Base-by-base conservation (phyloP, 345 rosid genomes). In the Corchorus capsularis region DNA sequence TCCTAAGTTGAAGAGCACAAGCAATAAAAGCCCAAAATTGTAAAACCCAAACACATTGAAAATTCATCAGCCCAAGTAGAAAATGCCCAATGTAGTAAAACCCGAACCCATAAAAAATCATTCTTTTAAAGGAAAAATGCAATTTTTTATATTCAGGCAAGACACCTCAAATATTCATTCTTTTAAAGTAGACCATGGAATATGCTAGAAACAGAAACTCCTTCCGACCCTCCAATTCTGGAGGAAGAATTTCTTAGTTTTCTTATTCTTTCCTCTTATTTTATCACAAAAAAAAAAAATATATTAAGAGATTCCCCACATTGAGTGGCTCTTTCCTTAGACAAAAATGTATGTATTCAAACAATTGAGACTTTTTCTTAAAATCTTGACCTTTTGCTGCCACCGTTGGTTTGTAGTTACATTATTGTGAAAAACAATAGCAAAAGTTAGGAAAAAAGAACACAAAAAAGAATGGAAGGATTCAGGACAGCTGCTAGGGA, bases 221-320 rank as follows among this genome's bases (percentile, higher is more conserved):
- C 71, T 56, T 27, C 37, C 41, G 14, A 68, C 57, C 72, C 57
- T 68, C 43, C 57, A 68, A 68, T 47, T 20, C 56, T 49, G 56
- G 72, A 14, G 72, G 72, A 49, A 14, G 56, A 49, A 47, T 14
- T 68, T 27, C 17, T 16, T 20, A 45, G 13, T 22, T 68, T 47
- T 68, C 37, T 46, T 67, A 27, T 67, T 39, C 15, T 41, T 65
- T 5, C 3, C 72, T 47, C 49, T 39, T 6, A 39, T 32, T 15
- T 45, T 6, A 5, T 34, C 35, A 34, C 65, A 27, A 60, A 60
- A 60, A 60, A 60, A 32, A n/a, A n/a, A n/a, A n/a, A n/a, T n/a
- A n/a, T n/a, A 60, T 12, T 5, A 5, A 3, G 7, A 68, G 72
- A 68, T 68, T 68, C 59, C 45, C 45, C 72, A 69, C 59, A 15